phyloP scores from a whole-genome alignment of 306 rosid species.

The Inga oerstediana region DNA sequence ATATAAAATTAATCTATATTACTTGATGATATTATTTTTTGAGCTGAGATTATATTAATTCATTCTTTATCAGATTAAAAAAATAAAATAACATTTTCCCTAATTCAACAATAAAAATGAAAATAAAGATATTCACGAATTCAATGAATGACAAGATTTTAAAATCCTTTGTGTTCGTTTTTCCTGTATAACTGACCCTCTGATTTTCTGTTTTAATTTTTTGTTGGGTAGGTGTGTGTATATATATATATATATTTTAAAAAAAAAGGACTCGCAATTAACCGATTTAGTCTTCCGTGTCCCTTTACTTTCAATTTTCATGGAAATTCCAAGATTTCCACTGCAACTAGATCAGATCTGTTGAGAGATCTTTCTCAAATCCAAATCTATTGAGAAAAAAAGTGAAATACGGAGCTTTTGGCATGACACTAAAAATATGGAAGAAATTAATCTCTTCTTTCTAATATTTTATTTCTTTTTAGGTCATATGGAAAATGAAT shows the following conservation, averaged over 20 bases:
- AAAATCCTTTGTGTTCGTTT: too few relatives aligned
- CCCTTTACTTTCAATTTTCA: too few relatives aligned
- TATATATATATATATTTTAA: too few relatives aligned
- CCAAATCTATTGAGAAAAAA: background rate
- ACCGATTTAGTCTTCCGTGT: too few relatives aligned
- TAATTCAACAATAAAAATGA: too few relatives aligned
- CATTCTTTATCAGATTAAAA: background rate
- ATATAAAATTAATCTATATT: background rate
- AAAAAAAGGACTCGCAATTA: too few relatives aligned
- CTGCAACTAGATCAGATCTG: background rate
- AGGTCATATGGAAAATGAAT: background rate
- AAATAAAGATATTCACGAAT: too few relatives aligned
- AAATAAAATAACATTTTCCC: background rate
- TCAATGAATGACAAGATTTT: background rate
- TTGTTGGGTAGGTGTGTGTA: too few relatives aligned
- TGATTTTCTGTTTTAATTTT: too few relatives aligned
- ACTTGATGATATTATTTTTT: background rate
- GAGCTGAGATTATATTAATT: background rate
- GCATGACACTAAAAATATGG: background rate
- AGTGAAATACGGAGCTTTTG: background rate
- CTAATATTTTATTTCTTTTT: background rate
- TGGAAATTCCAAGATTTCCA: too few relatives aligned
- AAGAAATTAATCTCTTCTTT: background rate
- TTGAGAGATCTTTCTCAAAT: background rate
- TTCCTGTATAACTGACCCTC: too few relatives aligned